Conservation (phyloP, 2,329 filamentous ascomycete genomes). For the Hypoxylon sp. region DNA sequence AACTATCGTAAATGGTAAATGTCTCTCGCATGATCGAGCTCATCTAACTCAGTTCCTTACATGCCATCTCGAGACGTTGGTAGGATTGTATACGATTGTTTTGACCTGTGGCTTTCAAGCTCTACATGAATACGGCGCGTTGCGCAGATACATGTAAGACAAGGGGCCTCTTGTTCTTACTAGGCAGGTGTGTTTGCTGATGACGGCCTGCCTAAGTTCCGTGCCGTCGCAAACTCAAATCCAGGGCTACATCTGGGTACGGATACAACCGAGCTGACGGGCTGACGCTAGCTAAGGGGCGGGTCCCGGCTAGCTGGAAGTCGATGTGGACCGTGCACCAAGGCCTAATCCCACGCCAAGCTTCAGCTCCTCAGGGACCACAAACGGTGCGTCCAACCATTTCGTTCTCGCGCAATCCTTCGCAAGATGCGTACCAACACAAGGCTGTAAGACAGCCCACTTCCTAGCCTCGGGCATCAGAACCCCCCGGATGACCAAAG, state of each 20-base stretch:
- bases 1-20: not conserved
- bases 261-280: not conserved
- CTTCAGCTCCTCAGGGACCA: slow-evolving; percentile 3
- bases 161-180: no score
- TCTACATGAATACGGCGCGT: not conserved
- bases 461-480: slow-evolving; percentile 11
- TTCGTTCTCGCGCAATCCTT: not conserved
- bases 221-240: not conserved
- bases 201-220: not conserved
- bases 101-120: not conserved
- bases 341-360: not conserved
- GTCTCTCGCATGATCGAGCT: not conserved
- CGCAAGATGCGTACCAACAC: slow-evolving; percentile 17
- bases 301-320: not conserved
- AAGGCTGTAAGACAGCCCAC: slow-evolving; percentile 28
- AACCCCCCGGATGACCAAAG: slow-evolving; percentile 6
- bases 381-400: slow-evolving; percentile 5
- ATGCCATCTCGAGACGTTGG: not conserved
- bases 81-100: not conserved
- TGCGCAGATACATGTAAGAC: not conserved
- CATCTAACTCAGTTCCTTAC: not conserved
- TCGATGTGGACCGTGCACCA: not conserved
- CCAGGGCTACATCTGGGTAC: not conserved
- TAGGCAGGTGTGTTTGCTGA: not conserved
- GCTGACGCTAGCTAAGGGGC: slow-evolving; percentile 7